Base-by-base conservation (phyloP, 2,329 filamentous ascomycete genomes). In the Conoideocrella luteorostrata region DNA sequence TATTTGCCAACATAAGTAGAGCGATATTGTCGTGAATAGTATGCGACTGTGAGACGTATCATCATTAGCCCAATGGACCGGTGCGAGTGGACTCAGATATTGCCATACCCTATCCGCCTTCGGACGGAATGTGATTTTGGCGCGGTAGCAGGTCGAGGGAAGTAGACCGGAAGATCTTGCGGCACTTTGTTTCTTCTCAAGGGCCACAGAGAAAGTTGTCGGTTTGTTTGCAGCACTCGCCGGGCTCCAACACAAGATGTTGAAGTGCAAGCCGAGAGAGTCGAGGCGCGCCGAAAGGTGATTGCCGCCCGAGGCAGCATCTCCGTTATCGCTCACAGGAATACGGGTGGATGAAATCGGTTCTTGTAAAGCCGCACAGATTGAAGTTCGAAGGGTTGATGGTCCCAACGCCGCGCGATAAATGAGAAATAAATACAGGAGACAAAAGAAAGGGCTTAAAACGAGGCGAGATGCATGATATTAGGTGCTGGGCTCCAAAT, bases 1-100 rank as follows among this genome's bases (percentile, higher is more conserved):
- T 26, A 72, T 54, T 28, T 67, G 56, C 52, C 61, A 74, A 49
- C 66, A 68, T 3, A 63, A 48, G 34, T 67, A 62, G 30, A 59
- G 50, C 10, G 64, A 51, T 11, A 64, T 43, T 5, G 56, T 56
- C 5, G 63, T 58, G 24, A 67, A 57, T 18, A 60, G 40, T 17
- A 52, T 53, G 15, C 57, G 56, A 12, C 61, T 64, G 38, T 17
- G 5, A 21, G 11, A 13, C 18, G 22, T 20, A 17, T 28, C 15
- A 18, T 29, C 28, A 40, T 12, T 28, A 34, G n/a, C n/a, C n/a
- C n/a, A n/a, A n/a, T n/a, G n/a, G n/a, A n/a, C n/a, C n/a, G n/a
- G n/a, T n/a, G n/a, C n/a, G n/a, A n/a, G n/a, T n/a, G n/a, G n/a
- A n/a, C 21, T 37, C 7, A 17, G 22, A 11, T 12, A 30, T 12